Percentiles rank a stretch among this genome's conserved stretches.
Evolutionary conservation across 257 asterid species (phyloP).

Genomic region (Penstemon davidsonii): DNA sequence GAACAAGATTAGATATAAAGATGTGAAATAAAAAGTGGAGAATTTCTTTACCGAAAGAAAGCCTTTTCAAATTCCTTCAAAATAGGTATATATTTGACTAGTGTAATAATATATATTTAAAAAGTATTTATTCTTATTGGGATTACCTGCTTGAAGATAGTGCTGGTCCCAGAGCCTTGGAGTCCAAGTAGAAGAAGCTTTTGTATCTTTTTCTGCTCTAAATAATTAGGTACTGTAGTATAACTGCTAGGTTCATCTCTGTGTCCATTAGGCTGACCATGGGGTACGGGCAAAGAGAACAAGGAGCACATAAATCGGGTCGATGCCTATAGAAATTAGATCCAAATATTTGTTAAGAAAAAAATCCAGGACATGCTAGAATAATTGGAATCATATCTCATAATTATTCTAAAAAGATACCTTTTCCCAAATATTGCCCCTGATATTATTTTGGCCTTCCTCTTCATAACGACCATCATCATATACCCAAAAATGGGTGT

Average conservation of each 20-base stretch:
- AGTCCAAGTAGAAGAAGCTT: slow-evolving; percentile 88
- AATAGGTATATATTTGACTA: neutral
- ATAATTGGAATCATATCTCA: slow-evolving; percentile 10
- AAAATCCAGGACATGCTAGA: neutral
- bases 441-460: slow-evolving; percentile 96
- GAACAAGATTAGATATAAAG: slow-evolving; percentile 13
- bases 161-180: slow-evolving; percentile 92
- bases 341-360: slow-evolving; percentile 19
- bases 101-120: neutral
- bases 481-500: slow-evolving; percentile 97
- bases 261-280: slow-evolving; percentile 68
- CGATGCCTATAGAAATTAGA: slow-evolving; percentile 56
- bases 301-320: slow-evolving; percentile 83
- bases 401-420: slow-evolving; percentile 35
- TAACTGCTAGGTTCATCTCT: slow-evolving; percentile 83
- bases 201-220: slow-evolving; percentile 77
- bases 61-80: too few relatives aligned
- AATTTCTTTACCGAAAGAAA: too few relatives aligned
- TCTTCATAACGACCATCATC: slow-evolving; percentile 98
- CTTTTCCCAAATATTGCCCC: slow-evolving; percentile 99
- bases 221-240: slow-evolving; percentile 61
- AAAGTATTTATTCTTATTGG: too few relatives aligned
- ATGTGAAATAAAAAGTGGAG: too few relatives aligned
- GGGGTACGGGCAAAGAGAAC: slow-evolving; percentile 89
- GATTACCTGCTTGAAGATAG: slow-evolving; percentile 90